A percentile compares a stretch with the other conserved stretches of the same genome.
Conservation (phyloP, 148 eudicot species). For the Nyssa sinensis region DNA sequence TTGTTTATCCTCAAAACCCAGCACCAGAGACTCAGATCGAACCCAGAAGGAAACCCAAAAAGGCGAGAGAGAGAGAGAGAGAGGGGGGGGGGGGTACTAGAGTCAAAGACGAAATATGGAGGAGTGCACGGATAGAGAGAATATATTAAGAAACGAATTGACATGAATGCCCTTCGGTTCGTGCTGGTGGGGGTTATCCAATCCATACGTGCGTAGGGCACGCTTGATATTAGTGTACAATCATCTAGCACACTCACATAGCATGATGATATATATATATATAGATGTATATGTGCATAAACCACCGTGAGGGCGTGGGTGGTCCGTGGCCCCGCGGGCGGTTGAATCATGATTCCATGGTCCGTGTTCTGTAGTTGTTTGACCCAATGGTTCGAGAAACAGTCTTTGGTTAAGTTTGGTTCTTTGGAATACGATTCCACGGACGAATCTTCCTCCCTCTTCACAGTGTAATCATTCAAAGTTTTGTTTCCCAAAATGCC, state of each 20-base stretch:
- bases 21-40: constrained; percentile 15
- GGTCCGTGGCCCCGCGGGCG: no score
- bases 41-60: constrained; percentile 1
- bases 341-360: no score
- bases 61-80: constrained; percentile 7
- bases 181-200: constrained; percentile 23
- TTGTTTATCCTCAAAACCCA: neutral
- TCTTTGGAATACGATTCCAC: no score
- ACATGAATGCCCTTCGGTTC: constrained; percentile 32
- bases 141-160: constrained; percentile 38
- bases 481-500: no score
- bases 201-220: constrained; percentile 33
- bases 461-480: no score
- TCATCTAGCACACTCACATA: constrained; percentile 15
- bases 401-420: no score
- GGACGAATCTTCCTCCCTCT: no score
- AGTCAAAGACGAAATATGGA: constrained; percentile 2
- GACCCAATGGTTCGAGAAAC: no score
- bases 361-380: no score
- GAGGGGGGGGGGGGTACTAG: constrained; percentile 1
- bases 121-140: constrained; percentile 14
- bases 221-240: constrained; percentile 43
- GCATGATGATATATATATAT: no score
- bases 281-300: no score
- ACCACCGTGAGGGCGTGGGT: no score